Percentiles rank a stretch among this genome's conserved stretches.
Evolutionary conservation across 257 asterid species (phyloP).

Genomic region (Solanum piurae): DNA sequence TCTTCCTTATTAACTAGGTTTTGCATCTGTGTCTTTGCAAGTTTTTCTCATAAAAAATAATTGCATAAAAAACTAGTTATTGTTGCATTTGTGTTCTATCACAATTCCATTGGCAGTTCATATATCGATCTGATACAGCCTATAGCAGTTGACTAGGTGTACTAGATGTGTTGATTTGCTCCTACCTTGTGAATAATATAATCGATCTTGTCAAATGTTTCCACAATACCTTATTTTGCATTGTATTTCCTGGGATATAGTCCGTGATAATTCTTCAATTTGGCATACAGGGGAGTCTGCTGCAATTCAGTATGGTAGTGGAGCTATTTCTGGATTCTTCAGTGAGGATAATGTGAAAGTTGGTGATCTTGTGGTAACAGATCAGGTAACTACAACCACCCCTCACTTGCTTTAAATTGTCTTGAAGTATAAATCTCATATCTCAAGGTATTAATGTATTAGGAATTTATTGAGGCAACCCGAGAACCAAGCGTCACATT

Average conservation of each 20-base stretch:
- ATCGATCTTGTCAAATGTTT: background rate
- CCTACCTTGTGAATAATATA: background rate
- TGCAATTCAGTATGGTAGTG: constrained; percentile 87
- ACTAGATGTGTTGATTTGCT: background rate
- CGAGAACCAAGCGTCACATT: constrained; percentile 58
- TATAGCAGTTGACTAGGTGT: background rate
- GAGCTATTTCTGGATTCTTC: constrained; percentile 88
- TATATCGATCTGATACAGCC: background rate
- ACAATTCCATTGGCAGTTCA: background rate
- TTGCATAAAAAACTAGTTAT: background rate
- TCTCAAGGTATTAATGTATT: constrained; percentile 10
- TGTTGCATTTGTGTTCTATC: background rate
- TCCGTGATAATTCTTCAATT: background rate
- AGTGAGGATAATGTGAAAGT: constrained; percentile 71
- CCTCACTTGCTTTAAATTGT: background rate
- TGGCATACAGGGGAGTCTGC: constrained; percentile 62
- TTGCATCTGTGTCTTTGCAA: background rate
- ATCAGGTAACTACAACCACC: constrained; percentile 36
- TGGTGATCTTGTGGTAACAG: constrained; percentile 69
- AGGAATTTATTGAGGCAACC: constrained; percentile 74
- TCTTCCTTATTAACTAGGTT: background rate
- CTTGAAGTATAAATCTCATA: background rate
- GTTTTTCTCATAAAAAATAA: background rate
- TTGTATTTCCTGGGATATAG: background rate
- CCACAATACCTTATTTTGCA: background rate